Base-by-base conservation (phyloP, 1,139 yeast genomes). In the Candida sojae region DNA sequence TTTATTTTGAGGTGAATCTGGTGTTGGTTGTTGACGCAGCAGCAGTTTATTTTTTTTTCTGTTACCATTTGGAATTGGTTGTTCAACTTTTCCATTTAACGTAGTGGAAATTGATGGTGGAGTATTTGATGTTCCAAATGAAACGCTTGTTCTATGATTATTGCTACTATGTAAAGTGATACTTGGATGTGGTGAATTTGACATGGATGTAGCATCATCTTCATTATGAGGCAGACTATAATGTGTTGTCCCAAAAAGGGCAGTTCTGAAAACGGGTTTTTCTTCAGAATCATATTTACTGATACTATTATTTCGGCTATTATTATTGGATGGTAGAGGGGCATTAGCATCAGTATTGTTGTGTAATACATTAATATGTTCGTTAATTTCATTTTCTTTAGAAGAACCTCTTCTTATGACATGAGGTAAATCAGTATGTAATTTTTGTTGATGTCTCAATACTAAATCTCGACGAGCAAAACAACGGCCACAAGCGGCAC, bases 401-500 rank as follows among this genome's bases (percentile, higher is more conserved):
- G 58, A 49, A 8, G 57, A 50, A n/a, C 53, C 53, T 48, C 67
- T 54, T 45, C 66, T 57, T 56, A 56, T 57, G 8, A 60, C 55
- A 43, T 57, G 61, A 5, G 68, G 67, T 30, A 65, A 57, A 43
- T 57, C 57, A 4, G 67, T 56, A 47, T 68, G 73, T 26, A 68
- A 66, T 57, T 75, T 75, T 55, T 73, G 80, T 59, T 74, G 80
- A 56, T 75, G 80, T 45, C 80, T 62, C 50, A 75, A 66, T 38
- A 75, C 80, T 60, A 75, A 68, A 55, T 75, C 80, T 58, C 80
- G 55, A 37, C 80, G 59, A 17, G 80, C 80, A 61, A 75, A 75
- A 56, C 80, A 75, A 35, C 80, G 64, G 12, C 80, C 80, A 53
- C 80, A 75, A 6, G 75, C 74, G 26, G 79, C 80, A 61, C 80